Evolutionary conservation across 805 yeast species (phyloP), one percentile per base, ranked within the genome.

Genomic region (Ogataea ganodermae): DNA sequence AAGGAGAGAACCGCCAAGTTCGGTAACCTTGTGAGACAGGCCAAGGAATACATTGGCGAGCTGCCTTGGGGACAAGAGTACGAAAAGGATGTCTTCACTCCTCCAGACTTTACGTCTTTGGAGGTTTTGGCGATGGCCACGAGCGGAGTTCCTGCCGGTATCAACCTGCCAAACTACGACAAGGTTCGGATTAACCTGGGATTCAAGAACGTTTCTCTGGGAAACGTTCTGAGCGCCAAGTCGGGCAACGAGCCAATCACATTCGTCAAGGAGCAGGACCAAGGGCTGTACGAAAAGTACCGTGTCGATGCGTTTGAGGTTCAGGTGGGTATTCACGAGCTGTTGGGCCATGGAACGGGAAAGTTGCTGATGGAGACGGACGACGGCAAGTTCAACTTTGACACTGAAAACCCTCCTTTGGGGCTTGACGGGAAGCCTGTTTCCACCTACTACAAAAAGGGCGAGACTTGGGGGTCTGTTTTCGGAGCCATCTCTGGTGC

Each of bases 281-380:
- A 75, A 50, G 83, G 72, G 9, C 60, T 81, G 36, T 89, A 78
- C 70, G 79, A 83, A 51, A 79, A 84, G 62, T 84, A 85, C 72
- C 77, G 89, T 60, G 84, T 80, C 39, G 91, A 86, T 40, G 85
- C 96, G 0, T 89, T 89, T 65, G 96, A 89, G 67, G 94, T 89
- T 36, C 96, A 89, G 69, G 97, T 89, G 42, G 97, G 96, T 46
- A 85, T 89, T 58, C 97, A 89, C 68, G 97, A 89, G 68, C 73
- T 89, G 54, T 75, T 89, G 52, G 96, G 97, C 13, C 97, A 89
- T 62, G 97, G 96, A 33, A 80, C 94, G 4, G 97, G 97, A 42
- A 89, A 89, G 67, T 73, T 89, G 49, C 71, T 89, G 56, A 66
- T 74, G 57, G 81, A 83, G 59, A 69, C 72, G 4, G 74, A 74